Conservation (phyloP, 2,329 filamentous ascomycete species). For the Colletotrichum lentis region DNA sequence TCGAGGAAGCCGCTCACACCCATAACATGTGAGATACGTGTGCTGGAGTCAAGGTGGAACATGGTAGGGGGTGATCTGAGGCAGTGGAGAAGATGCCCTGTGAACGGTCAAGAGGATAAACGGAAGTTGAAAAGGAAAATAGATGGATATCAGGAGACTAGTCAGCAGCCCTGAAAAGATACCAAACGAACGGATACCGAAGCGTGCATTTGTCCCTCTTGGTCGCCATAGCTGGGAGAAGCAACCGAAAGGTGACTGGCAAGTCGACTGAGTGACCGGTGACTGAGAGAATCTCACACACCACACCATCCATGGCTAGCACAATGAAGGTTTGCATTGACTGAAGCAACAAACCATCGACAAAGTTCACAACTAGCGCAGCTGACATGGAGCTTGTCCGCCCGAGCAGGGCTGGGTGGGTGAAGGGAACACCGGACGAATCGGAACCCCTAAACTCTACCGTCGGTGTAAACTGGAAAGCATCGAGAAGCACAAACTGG, state of each 20-base stretch:
- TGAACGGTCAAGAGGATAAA: background rate
- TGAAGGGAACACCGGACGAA: constrained; percentile 20
- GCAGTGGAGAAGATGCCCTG: constrained; percentile 16
- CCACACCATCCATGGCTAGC: background rate
- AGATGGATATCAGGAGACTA: constrained; percentile 12
- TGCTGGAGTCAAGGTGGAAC: constrained; percentile 29
- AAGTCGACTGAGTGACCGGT: no score
- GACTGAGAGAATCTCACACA: background rate
- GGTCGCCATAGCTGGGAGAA: constrained; percentile 7
- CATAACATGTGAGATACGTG: constrained; percentile 22
- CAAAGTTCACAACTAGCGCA: constrained; percentile 9
- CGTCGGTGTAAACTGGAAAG: constrained; percentile 18
- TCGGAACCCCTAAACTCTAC: constrained; percentile 15
- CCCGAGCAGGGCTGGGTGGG: constrained; percentile 7
- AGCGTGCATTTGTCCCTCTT: constrained; percentile 23
- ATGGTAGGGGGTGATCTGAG: constrained; percentile 7
- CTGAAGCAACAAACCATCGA: constrained; percentile 11
- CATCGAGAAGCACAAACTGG: background rate
- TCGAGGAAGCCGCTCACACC: constrained; percentile 1
- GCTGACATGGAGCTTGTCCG: constrained; percentile 8
- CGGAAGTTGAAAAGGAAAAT: background rate
- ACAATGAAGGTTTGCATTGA: constrained; percentile 29
- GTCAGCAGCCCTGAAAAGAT: constrained; percentile 24
- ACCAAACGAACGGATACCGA: constrained; percentile 36
- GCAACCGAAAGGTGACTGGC: background rate